These are phyloP conservation scores for Backusella morwellensis DNA, from an alignment of 192 early-diverging fungal genomes.

Conservation along the genomic window DNA sequence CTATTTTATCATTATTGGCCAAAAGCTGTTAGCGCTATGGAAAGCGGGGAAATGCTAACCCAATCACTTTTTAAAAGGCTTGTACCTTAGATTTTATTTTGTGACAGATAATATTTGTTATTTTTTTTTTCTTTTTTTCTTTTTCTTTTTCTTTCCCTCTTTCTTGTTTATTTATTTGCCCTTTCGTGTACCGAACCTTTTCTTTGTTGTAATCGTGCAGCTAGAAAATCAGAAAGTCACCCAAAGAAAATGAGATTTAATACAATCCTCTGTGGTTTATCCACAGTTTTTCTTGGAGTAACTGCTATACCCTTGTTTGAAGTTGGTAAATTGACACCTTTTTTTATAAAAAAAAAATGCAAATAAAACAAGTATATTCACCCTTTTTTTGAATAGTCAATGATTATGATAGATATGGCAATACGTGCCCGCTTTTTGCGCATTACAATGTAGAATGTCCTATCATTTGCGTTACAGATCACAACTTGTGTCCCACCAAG, in stretches of 20 bases:
- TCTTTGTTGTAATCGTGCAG: not conserved
- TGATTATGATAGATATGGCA: slow-evolving; percentile 46
- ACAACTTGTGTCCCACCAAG: slow-evolving; percentile 45
- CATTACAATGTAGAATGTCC: slow-evolving; percentile 49
- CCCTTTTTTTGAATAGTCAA: slow-evolving; percentile 31
- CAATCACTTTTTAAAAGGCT: not conserved
- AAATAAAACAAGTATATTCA: not conserved
- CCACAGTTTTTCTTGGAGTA: not conserved
- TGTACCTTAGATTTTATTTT: not conserved
- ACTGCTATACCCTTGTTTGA: slow-evolving; percentile 15
- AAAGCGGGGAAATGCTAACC: not conserved
- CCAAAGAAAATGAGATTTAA: slow-evolving; percentile 1
- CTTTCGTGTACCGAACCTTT: not conserved
- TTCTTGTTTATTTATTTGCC: not conserved
- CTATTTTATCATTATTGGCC: not conserved
- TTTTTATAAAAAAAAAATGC: not conserved
- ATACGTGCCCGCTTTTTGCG: slow-evolving; percentile 49
- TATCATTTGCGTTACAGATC: slow-evolving; percentile 48
- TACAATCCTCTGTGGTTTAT: slow-evolving; percentile 12
- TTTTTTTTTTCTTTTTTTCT: not conserved
- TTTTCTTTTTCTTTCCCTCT: not conserved
- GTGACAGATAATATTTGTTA: not conserved
- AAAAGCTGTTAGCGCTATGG: not conserved
- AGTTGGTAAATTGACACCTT: not conserved
- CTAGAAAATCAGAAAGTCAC: not conserved